These are phyloP conservation scores for Pseudocercospora musae DNA, from an alignment of 2,329 filamentous ascomycete species.

Conservation along the genomic window DNA sequence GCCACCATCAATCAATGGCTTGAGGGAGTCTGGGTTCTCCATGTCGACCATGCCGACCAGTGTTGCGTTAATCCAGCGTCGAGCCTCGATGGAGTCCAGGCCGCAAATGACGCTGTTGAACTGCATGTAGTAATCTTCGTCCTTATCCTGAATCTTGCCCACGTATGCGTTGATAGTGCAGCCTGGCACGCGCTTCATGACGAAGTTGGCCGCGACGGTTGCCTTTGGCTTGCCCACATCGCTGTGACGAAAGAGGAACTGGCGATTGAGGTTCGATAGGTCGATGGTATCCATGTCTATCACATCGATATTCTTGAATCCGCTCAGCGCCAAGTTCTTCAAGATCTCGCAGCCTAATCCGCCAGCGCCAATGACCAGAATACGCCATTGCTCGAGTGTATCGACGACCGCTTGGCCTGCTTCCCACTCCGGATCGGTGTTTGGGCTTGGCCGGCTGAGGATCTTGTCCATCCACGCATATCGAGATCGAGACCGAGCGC, in stretches of 20 bases:
- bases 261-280: constrained; percentile 94
- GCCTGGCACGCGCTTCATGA: constrained; percentile 82
- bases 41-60: constrained; percentile 85
- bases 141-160: constrained; percentile 93
- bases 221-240: constrained; percentile 95
- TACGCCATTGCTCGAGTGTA: constrained; percentile 64
- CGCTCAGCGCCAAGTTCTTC: constrained; percentile 91
- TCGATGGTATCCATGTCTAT: constrained; percentile 99
- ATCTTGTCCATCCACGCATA: constrained; percentile 81
- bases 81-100: constrained; percentile 91
- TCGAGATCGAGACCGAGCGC: too few species aligned
- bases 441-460: constrained; percentile 73
- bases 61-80: constrained; percentile 97
- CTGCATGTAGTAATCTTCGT: constrained; percentile 94
- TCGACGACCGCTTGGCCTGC: constrained; percentile 52
- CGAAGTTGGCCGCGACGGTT: constrained; percentile 85
- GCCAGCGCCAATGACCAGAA: constrained; percentile 71
- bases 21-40: constrained; percentile 77
- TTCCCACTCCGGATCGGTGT: constrained; percentile 60
- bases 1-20: constrained; percentile 92
- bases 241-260: constrained; percentile 88
- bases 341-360: constrained; percentile 94
- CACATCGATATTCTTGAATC: constrained; percentile 95
- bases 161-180: constrained; percentile 94
- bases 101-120: constrained; percentile 94